Evolutionary conservation across 371 early-diverging fungal genomes (phyloP), one percentile per base, ranked within the genome.

Genomic region (Blakeslea trispora): DNA sequence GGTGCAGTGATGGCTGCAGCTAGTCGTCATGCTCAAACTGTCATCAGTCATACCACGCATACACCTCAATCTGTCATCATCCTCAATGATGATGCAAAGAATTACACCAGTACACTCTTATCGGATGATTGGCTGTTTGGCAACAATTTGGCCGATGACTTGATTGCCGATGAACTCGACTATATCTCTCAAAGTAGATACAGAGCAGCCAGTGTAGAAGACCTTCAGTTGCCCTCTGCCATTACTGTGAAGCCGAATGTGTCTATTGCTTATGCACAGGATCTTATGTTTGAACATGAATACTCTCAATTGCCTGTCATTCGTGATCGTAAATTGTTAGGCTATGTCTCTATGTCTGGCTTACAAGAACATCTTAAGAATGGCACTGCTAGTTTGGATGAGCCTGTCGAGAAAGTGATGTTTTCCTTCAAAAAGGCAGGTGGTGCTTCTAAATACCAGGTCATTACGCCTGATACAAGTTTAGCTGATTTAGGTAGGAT

Each of bases 221-320:
- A 94, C 62, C 71, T 94, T 47, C 94, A 94, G 59, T 63, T 93
- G 11, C 88, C 91, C 11, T 88, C 88, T 0, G 92, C 94, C 2
- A 84, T 93, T 3, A 84, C 90, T 7, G 79, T 94, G 14, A 60
- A 81, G 10, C 84, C 83, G 21, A 71, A 68, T 9, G 69, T 81
- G 15, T 57, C 83, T 4, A 72, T 89, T 7, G 76, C 81, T 1
- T 70, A 81, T 39, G 93, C 95, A 3, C 45, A 90, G 45, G 86
- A 87, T 53, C 53, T 91, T 46, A 94, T 94, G 95, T 40, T 85
- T 49, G 86, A 87, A 31, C 73, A 89, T 22, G 92, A 92, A 53
- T 94, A 88, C 66, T 93, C 93, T 18, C 95, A 94, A 62, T 67
- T 94, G 40, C 95, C 94, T 0, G 93, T 94, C 9, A 77, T 91